Conservation (phyloP, 73 alveolate genomes). For the Paramecium pentaurelia region DNA sequence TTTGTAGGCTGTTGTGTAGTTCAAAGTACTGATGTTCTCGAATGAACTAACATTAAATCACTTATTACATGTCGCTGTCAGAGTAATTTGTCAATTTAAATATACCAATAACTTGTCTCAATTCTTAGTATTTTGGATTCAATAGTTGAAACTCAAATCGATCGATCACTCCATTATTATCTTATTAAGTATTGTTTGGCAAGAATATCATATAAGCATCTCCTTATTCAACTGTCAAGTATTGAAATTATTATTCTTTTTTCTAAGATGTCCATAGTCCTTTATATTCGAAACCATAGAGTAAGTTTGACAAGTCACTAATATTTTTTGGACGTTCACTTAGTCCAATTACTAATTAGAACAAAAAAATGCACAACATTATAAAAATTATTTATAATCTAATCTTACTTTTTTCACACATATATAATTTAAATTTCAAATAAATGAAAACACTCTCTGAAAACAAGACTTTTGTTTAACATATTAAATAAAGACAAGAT, state of each 20-base stretch:
- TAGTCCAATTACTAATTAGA: neutral
- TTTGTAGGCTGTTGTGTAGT: slow-evolving; percentile 1
- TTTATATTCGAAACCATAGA: neutral
- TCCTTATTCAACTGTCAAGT: neutral
- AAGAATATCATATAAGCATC: slow-evolving; percentile 14
- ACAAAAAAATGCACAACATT: neutral
- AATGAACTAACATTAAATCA: neutral
- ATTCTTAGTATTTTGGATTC: slow-evolving; percentile 7
- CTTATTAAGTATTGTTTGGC: neutral
- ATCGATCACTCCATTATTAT: neutral
- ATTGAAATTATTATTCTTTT: neutral
- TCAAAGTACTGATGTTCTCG: neutral
- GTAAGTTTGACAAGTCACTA: neutral
- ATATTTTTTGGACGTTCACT: neutral
- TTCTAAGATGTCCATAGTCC: neutral
- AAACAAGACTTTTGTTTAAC: neutral
- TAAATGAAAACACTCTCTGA: neutral
- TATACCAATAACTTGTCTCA: neutral
- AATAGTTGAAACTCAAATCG: neutral
- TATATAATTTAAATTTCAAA: neutral
- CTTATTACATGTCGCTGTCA: neutral
- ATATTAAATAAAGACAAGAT: neutral
- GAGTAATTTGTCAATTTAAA: neutral
- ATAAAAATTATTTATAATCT: neutral
- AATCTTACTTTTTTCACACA: neutral